These are phyloP conservation scores for Otatea glauca DNA, from an alignment of 176 grass and related monocot genomes.

Conservation along the genomic window DNA sequence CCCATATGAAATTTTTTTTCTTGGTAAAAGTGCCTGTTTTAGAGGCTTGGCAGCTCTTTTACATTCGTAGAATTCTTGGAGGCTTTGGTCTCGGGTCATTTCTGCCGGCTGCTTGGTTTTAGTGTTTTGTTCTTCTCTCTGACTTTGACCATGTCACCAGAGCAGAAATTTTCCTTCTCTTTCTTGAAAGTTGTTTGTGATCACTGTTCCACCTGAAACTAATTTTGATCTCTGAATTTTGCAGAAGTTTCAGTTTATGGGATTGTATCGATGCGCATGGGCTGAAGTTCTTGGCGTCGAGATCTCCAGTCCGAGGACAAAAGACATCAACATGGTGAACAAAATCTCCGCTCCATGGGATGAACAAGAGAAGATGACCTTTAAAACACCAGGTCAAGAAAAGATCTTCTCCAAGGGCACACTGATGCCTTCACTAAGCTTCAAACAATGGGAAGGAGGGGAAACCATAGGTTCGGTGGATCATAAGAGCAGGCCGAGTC, in stretches of 20 bases:
- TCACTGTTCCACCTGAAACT: slow-evolving; percentile 15
- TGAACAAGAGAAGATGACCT: slow-evolving; percentile 2
- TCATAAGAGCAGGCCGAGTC: not conserved
- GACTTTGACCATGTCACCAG: slow-evolving; percentile 53
- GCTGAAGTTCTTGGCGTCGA: slow-evolving; percentile 50
- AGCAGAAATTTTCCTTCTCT: not conserved
- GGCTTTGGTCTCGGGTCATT: slow-evolving; percentile 23
- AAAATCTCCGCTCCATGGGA: slow-evolving; percentile 23
- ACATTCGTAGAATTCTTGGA: slow-evolving; percentile 40
- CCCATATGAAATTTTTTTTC: not conserved
- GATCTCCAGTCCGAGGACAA: slow-evolving; percentile 38
- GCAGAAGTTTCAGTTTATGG: slow-evolving; percentile 53
- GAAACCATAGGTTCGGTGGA: not conserved
- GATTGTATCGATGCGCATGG: slow-evolving; percentile 56
- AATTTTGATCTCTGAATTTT: slow-evolving; percentile 12
- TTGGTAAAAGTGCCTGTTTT: not conserved
- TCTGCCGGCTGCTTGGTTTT: slow-evolving; percentile 42
- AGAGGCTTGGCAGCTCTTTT: slow-evolving; percentile 19
- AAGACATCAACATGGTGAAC: slow-evolving; percentile 33
- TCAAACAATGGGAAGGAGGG: slow-evolving; percentile 58
- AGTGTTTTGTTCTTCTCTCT: slow-evolving; percentile 34
- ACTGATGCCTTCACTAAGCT: slow-evolving; percentile 55
- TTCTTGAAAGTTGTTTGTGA: not conserved
- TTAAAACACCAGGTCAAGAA: not conserved
- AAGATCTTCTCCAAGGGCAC: slow-evolving; percentile 14